Percentiles rank a stretch among this genome's conserved stretches.
These are phyloP conservation scores for Leishmania guyanensis DNA, from an alignment of 208 protist species.

Conservation along the genomic window DNA sequence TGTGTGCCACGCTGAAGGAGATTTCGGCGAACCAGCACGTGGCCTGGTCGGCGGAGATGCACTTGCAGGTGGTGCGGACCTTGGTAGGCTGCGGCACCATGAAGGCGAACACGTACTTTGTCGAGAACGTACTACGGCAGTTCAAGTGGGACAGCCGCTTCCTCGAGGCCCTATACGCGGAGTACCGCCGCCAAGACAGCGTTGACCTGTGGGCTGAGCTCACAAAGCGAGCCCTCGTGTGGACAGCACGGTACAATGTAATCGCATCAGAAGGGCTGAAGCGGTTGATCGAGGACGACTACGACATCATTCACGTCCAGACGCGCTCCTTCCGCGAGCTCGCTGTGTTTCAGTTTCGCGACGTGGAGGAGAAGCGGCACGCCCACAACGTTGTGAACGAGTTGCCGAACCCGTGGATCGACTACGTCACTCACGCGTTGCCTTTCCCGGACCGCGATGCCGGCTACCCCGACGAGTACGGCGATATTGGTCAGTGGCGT, in stretches of 20 bases:
- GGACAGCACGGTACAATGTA: constrained; percentile 88
- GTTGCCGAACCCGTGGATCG: constrained; percentile 88
- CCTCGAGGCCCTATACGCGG: constrained; percentile 83
- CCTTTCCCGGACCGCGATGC: constrained; percentile 91
- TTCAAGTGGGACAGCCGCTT: constrained; percentile 83
- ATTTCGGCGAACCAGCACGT: constrained; percentile 77
- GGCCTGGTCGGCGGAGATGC: constrained; percentile 87
- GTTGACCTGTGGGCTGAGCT: constrained; percentile 86
- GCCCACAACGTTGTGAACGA: constrained; percentile 74
- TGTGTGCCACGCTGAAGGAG: constrained; percentile 57
- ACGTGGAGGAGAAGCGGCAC: constrained; percentile 84
- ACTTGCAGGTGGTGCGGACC: constrained; percentile 77
- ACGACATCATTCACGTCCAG: constrained; percentile 85
- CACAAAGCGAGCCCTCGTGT: constrained; percentile 90
- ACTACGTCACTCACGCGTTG: constrained; percentile 89
- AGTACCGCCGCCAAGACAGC: constrained; percentile 89
- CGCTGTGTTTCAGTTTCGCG: constrained; percentile 89
- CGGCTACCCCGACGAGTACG: constrained; percentile 92
- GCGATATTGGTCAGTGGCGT: constrained; percentile 91
- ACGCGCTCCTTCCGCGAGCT: constrained; percentile 90
- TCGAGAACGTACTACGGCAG: constrained; percentile 86
- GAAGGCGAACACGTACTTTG: constrained; percentile 91
- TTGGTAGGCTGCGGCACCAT: constrained; percentile 88
- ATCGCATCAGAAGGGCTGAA: constrained; percentile 71
- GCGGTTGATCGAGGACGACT: constrained; percentile 91